Conservation (phyloP, 345 rosid genomes). For the Salix brachista region DNA sequence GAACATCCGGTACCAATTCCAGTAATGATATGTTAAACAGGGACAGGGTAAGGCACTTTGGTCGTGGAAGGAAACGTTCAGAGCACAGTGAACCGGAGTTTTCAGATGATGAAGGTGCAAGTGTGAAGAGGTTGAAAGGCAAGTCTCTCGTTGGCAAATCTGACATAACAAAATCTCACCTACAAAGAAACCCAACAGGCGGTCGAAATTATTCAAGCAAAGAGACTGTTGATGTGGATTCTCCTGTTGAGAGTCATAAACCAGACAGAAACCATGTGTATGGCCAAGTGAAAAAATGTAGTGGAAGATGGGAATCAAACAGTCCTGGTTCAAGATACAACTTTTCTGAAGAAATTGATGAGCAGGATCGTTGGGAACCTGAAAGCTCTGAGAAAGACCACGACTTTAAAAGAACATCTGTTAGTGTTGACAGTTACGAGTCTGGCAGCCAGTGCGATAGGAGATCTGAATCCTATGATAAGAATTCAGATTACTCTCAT, state of each 20-base stretch:
- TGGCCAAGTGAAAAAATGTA: not conserved
- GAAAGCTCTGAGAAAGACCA: constrained; percentile 8
- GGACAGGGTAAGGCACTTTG: constrained; percentile 19
- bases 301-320: constrained; percentile 1
- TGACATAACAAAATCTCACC: constrained; percentile 7
- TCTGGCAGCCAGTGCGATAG: not conserved
- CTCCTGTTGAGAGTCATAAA: constrained; percentile 1
- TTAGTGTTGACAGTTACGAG: not conserved
- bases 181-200: not conserved
- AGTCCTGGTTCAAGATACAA: not conserved
- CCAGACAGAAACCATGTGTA: not conserved
- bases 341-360: not conserved
- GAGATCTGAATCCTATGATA: not conserved
- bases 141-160: not conserved
- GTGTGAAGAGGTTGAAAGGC: constrained; percentile 12
- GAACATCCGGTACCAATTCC: constrained; percentile 11
- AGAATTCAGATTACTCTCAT: not conserved
- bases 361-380: constrained; percentile 29
- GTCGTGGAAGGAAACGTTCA: constrained; percentile 23
- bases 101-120: constrained; percentile 12
- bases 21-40: constrained; percentile 22
- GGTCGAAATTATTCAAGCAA: constrained; percentile 14
- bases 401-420: not conserved
- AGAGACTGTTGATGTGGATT: constrained; percentile 1
- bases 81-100: constrained; percentile 12